Conservation (phyloP, 176 grass and related monocot species). For the Carex myosuroides region DNA sequence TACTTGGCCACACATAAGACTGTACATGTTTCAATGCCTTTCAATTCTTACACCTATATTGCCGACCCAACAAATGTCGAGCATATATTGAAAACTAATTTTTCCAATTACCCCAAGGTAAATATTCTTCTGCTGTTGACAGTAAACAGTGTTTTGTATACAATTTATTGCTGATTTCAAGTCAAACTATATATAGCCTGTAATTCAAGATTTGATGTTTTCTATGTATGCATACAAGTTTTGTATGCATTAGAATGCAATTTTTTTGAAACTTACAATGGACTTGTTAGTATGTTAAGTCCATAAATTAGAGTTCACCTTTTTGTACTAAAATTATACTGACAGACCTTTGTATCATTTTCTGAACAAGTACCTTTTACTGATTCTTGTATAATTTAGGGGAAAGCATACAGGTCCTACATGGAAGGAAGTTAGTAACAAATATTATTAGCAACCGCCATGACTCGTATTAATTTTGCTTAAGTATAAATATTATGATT, state of each 20-base stretch:
- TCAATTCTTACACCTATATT: slow-evolving; percentile 88
- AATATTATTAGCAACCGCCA: no score
- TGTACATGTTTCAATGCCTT: slow-evolving; percentile 75
- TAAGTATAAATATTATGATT: no score
- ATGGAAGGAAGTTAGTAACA: no score
- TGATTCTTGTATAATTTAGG: slow-evolving; percentile 29
- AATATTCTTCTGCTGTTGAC: background rate
- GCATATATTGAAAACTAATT: slow-evolving; percentile 89
- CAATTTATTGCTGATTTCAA: background rate
- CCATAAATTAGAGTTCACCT: background rate
- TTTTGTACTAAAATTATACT: slow-evolving; percentile 10
- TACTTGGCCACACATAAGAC: slow-evolving; percentile 53
- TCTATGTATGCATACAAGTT: background rate
- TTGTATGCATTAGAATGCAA: background rate
- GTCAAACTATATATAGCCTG: no score
- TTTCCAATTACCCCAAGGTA: slow-evolving; percentile 95
- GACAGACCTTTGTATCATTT: background rate
- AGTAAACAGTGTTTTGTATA: background rate
- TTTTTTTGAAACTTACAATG: background rate
- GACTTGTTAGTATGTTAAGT: background rate
- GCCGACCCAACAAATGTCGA: slow-evolving; percentile 79
- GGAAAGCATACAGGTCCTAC: slow-evolving; percentile 63
- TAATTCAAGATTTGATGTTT: background rate
- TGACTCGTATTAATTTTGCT: slow-evolving; percentile 84
- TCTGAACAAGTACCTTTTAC: background rate